phyloP scores from a whole-genome alignment of 2,329 filamentous ascomycete species.

The Ceratocystis eucalypticola region DNA sequence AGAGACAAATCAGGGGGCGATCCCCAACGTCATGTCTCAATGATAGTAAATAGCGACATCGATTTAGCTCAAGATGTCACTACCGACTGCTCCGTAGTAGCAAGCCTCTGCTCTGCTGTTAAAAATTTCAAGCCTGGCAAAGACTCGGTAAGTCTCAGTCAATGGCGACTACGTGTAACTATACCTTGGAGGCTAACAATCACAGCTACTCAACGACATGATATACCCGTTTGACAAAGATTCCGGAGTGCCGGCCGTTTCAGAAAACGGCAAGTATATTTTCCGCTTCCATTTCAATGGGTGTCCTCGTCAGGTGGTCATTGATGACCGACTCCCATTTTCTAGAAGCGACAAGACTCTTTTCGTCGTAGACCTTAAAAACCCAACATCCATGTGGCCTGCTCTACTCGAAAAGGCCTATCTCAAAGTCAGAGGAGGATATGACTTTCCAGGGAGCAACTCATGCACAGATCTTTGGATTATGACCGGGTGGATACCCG shows the following conservation, averaged over 20 bases:
- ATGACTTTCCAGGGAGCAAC: slow-evolving; percentile 95
- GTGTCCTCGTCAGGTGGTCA: slow-evolving; percentile 70
- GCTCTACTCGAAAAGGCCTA: slow-evolving; percentile 93
- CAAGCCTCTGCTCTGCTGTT: slow-evolving; percentile 74
- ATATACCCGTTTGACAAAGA: slow-evolving; percentile 61
- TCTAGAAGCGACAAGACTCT: slow-evolving; percentile 63
- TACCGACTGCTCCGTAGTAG: slow-evolving; percentile 93
- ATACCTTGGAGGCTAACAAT: background rate
- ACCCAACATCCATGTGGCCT: slow-evolving; percentile 76
- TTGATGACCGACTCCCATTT: slow-evolving; percentile 76
- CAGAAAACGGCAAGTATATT: slow-evolving; percentile 75
- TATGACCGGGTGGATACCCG: slow-evolving; percentile 88
- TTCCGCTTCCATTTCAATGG: slow-evolving; percentile 94
- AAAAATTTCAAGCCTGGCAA: slow-evolving; percentile 56
- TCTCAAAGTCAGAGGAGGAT: slow-evolving; percentile 84
- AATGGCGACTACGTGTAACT: background rate
- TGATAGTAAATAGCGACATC: slow-evolving; percentile 44
- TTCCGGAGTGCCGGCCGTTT: slow-evolving; percentile 45
- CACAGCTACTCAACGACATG: slow-evolving; percentile 53
- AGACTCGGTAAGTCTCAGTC: slow-evolving; percentile 41
- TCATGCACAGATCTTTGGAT: slow-evolving; percentile 91
- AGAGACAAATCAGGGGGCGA: slow-evolving; percentile 5
- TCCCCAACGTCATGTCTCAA: slow-evolving; percentile 41
- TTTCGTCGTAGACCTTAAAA: slow-evolving; percentile 75
- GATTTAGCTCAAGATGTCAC: slow-evolving; percentile 93